Conservation (phyloP, 2,329 filamentous ascomycete genomes). For the Fusarium coicis region DNA sequence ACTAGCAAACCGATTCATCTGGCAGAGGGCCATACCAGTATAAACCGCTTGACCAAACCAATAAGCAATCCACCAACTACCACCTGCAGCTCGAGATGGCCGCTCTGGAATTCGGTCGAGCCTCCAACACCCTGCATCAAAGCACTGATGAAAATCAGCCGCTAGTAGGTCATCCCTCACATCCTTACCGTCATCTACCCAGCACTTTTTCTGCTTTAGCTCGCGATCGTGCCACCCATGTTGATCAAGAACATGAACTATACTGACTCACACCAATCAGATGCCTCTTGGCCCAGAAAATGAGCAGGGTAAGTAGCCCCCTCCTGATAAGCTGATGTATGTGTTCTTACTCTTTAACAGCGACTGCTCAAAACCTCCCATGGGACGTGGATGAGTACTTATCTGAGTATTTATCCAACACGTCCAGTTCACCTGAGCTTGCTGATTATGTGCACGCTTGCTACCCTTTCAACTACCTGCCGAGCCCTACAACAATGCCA, state of each 20-base stretch:
- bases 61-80: not conserved
- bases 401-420: not conserved
- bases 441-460: not conserved
- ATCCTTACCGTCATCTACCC: not conserved
- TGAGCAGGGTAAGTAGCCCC: not conserved
- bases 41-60: no score
- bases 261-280: not conserved
- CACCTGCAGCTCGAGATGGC: not conserved
- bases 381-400: not conserved
- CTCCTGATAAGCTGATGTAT: no score
- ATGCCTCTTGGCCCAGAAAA: not conserved
- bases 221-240: not conserved
- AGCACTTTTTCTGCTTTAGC: no score
- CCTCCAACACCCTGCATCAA: not conserved
- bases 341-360: no score
- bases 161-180: not conserved
- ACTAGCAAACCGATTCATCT: no score
- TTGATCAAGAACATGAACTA: not conserved
- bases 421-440: not conserved
- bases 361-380: not conserved
- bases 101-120: not conserved
- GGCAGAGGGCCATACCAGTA: no score
- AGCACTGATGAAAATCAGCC: not conserved
- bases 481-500: fast-evolving
- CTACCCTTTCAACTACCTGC: not conserved